These are phyloP conservation scores for Durotheca rogersii DNA, from an alignment of 495 filamentous ascomycete species.

Conservation along the genomic window DNA sequence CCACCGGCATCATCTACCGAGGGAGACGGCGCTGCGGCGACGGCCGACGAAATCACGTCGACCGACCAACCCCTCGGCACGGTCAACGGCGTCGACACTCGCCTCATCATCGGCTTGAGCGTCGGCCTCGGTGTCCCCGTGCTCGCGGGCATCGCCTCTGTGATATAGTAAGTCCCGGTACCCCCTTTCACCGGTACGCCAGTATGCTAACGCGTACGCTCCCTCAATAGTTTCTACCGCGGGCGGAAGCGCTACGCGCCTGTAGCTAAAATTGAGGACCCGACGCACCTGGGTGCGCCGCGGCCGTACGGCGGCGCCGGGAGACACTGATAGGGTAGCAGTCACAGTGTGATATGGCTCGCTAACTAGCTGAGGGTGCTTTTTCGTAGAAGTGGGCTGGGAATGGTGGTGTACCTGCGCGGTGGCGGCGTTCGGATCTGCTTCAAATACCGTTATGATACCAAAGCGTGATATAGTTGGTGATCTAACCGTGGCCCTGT, in stretches of 20 bases:
- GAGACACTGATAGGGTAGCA: too few species aligned
- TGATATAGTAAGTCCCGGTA: conserved; percentile 44
- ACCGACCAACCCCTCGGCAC: conserved; percentile 17
- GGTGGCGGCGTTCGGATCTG: neutral
- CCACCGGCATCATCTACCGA: conserved; percentile 11
- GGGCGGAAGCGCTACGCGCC: conserved; percentile 17
- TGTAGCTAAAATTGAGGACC: conserved; percentile 11
- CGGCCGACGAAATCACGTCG: too few species aligned
- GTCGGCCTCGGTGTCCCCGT: conserved; percentile 47
- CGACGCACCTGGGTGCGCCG: conserved; percentile 4
- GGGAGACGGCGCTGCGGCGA: neutral
- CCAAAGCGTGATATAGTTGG: too few species aligned
- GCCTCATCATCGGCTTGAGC: conserved; percentile 46
- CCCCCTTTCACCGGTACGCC: too few species aligned
- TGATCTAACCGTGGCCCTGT: too few species aligned
- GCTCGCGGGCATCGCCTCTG: conserved; percentile 35
- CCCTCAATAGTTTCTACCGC: conserved; percentile 25
- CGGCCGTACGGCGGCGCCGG: conserved; percentile 3
- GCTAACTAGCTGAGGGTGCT: too few species aligned
- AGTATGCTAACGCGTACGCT: neutral
- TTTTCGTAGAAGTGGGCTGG: too few species aligned
- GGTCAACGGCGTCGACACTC: conserved; percentile 34
- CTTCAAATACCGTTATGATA: too few species aligned
- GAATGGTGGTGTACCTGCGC: too few species aligned
- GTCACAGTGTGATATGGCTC: neutral